phyloP scores from a whole-genome alignment of 192 early-diverging fungal genomes.

The Physocladia obscura region DNA sequence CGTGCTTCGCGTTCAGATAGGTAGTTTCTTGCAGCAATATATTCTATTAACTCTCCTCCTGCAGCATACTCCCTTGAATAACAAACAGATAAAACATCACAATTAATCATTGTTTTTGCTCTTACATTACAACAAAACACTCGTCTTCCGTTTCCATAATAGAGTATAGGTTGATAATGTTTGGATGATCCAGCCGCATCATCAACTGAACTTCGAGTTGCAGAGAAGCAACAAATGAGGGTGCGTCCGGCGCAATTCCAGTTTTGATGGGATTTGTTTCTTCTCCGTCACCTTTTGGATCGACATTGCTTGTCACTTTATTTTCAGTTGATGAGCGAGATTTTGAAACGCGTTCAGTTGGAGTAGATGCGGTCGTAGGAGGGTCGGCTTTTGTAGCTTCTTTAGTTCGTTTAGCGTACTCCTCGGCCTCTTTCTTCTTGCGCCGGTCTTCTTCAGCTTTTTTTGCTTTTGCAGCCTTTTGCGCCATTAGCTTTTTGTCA shows the following conservation, averaged over 20 bases:
- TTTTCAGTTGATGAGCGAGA: not conserved
- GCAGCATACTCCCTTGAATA: conserved; percentile 60
- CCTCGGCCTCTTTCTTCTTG: conserved; percentile 35
- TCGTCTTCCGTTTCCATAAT: conserved; percentile 64
- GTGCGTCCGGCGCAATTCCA: conserved; percentile 21
- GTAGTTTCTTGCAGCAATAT: conserved; percentile 50
- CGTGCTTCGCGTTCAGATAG: conserved; percentile 55
- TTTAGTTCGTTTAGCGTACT: conserved; percentile 2
- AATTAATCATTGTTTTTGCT: too few relatives aligned
- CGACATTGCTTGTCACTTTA: conserved; percentile 4
- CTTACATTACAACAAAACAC: conserved; percentile 66
- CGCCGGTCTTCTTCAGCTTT: conserved; percentile 48
- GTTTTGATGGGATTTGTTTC: conserved; percentile 8
- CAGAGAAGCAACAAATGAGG: conserved; percentile 44
- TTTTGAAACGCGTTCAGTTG: not conserved
- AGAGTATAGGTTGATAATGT: conserved; percentile 60
- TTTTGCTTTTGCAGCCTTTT: conserved; percentile 51
- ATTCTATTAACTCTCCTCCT: conserved; percentile 63
- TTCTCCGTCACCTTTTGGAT: conserved; percentile 9
- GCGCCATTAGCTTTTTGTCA: conserved; percentile 60
- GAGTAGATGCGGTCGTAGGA: not conserved
- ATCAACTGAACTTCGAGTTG: conserved; percentile 61
- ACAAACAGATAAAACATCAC: too few relatives aligned
- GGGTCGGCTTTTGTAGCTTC: conserved; percentile 4
- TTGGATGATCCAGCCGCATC: conserved; percentile 64